Evolutionary conservation across 331 rosid genomes (phyloP).

Genomic region (Saraca asoca): DNA sequence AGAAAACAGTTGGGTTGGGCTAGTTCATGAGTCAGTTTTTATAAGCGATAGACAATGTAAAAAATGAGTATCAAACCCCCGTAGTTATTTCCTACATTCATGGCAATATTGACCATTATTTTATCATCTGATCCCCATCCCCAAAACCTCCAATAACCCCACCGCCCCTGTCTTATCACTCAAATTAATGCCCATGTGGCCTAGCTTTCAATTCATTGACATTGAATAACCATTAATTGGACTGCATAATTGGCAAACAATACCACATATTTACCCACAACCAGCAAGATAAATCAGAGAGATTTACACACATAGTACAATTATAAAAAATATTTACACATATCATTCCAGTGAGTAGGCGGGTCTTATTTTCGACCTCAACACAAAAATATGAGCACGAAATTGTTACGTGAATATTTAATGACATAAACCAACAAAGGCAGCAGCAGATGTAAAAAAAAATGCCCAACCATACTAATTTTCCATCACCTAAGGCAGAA

Average conservation of each 20-base stretch:
- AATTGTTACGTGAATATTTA: not conserved
- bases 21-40: not conserved
- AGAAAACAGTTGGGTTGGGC: not conserved
- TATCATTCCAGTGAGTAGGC: not conserved
- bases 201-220: not conserved
- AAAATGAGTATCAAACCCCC: slow-evolving; percentile 4
- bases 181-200: not conserved
- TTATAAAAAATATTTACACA: not conserved
- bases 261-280: not conserved
- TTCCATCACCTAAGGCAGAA: not conserved
- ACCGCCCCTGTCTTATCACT: not conserved
- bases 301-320: not conserved
- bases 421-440: slow-evolving; percentile 10
- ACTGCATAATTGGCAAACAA: not conserved
- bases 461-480: not conserved
- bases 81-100: not conserved
- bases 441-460: not conserved
- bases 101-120: not conserved
- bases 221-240: not conserved
- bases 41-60: not conserved
- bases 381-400: not conserved
- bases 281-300: slow-evolving; percentile 7
- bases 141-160: not conserved
- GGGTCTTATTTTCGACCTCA: not conserved
- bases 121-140: not conserved